Evolutionary conservation across 371 early-diverging fungal genomes (phyloP), one percentile per base, ranked within the genome.

Genomic region (Haplosporangium sp.): DNA sequence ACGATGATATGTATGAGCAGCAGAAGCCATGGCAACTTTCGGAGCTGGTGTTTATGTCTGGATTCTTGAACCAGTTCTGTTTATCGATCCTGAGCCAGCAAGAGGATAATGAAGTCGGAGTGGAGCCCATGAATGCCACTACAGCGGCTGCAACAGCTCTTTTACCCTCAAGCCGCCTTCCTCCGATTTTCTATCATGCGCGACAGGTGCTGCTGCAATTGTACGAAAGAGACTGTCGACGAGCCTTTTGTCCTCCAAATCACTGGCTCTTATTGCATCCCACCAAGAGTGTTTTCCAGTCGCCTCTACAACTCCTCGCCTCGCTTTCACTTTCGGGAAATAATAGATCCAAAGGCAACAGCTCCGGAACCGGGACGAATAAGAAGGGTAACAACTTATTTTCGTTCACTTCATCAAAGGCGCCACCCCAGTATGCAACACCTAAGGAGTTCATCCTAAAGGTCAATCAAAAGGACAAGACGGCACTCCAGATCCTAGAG

Each of bases 1-100:
- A 96, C 67, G 90, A 92, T 13, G 96, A 96, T 79, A 84, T 95
- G 63, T 92, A 92, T 61, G 83, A 85, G 23, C 83, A 86, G 10
- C 84, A 89, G 36, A 84, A 69, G 48, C 85, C 90, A 0, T 90
- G 90, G 71, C 82, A 85, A 14, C 69, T 88, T 1, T 70, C 69
- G 1, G 88, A 90, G 42, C 74, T 91, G 36, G 83, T 83, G 12
- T 76, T 84, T 18, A 70, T 92, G 60, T 85, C 90, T 7, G 80
- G 79, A 3, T 89, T 88, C 59, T 77, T 90, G 42, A 90, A 92
- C 55, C 86, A 86, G 43, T 90, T 93, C 55, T 91, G 91, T 37
- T 92, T 93, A 73, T 80, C 88, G 0, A 64, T 93, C 36, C 63
- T 89, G 36, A 83, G 83, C 58, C 64, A 67, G 47, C 83, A 87